Conservation (phyloP, 306 rosid species). For the Geum urbanum region DNA sequence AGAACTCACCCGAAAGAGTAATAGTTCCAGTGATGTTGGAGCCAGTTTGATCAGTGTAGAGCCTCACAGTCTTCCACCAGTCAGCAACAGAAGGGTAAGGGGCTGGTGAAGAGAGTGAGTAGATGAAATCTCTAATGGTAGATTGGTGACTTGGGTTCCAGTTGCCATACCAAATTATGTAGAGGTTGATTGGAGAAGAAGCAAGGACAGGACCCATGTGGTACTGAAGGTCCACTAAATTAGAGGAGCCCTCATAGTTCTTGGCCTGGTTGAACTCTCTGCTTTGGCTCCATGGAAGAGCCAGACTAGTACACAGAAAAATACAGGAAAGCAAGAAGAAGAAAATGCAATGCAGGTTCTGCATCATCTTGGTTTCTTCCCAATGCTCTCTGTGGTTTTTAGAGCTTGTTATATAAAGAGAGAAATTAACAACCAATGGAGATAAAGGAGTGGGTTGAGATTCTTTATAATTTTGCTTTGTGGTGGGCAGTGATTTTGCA, state of each 20-base stretch:
- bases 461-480: constrained; percentile 9
- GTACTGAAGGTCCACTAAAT: constrained; percentile 45
- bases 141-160: constrained; percentile 45
- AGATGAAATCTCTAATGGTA: constrained; percentile 43
- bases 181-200: constrained; percentile 41
- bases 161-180: constrained; percentile 52
- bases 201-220: constrained; percentile 66
- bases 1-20: constrained; percentile 36
- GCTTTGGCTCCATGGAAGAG: constrained; percentile 34
- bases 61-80: constrained; percentile 52
- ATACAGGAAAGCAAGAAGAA: constrained; percentile 21
- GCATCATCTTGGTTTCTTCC: constrained; percentile 13
- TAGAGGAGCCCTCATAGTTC: constrained; percentile 52
- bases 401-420: constrained; percentile 21
- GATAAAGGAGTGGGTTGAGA: constrained; percentile 17
- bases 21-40: constrained; percentile 42
- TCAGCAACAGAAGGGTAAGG: constrained; percentile 41
- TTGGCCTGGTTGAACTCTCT: constrained; percentile 33
- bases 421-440: not conserved
- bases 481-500: constrained; percentile 26
- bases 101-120: constrained; percentile 39
- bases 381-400: not conserved
- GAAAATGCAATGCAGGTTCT: constrained; percentile 12
- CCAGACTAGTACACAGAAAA: constrained; percentile 10
- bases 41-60: constrained; percentile 52